Conservation (phyloP, 495 filamentous ascomycete species). For the Collariella sp. region DNA sequence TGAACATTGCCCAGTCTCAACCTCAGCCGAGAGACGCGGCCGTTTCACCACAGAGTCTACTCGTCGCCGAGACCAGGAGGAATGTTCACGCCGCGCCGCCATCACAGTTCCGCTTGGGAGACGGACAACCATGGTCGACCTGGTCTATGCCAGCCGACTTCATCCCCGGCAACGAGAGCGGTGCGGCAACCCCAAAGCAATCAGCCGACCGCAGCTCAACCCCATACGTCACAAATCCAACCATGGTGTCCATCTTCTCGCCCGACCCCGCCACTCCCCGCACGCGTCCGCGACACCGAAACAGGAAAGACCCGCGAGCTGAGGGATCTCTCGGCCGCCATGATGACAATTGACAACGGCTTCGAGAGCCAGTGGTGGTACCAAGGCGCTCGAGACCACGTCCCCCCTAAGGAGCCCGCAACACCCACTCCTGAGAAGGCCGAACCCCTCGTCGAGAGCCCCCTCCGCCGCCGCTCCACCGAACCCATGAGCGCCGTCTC, state of each 20-base stretch:
- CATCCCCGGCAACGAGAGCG: constrained; percentile 11
- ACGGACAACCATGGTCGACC: constrained; percentile 39
- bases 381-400: constrained; percentile 28
- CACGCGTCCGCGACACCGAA: not conserved
- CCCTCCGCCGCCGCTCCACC: constrained; percentile 2
- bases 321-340: constrained; percentile 41
- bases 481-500: too few species aligned
- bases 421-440: not conserved
- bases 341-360: constrained; percentile 50
- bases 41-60: not conserved
- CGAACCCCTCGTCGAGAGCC: not conserved
- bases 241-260: constrained; percentile 24
- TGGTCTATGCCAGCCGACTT: constrained; percentile 29
- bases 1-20: constrained; percentile 10
- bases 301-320: constrained; percentile 32
- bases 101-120: constrained; percentile 36
- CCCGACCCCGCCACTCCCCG: constrained; percentile 11
- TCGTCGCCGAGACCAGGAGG: constrained; percentile 12
- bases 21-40: not conserved
- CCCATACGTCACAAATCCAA: constrained; percentile 16
- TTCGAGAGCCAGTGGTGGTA: constrained; percentile 47
- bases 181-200: not conserved
- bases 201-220: constrained; percentile 1
- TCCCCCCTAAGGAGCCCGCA: not conserved
- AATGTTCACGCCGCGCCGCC: constrained; percentile 36